Percentiles rank a stretch among this genome's conserved stretches.
Conservation (phyloP, 148 eudicot genomes). For the Polygonum aviculare region DNA sequence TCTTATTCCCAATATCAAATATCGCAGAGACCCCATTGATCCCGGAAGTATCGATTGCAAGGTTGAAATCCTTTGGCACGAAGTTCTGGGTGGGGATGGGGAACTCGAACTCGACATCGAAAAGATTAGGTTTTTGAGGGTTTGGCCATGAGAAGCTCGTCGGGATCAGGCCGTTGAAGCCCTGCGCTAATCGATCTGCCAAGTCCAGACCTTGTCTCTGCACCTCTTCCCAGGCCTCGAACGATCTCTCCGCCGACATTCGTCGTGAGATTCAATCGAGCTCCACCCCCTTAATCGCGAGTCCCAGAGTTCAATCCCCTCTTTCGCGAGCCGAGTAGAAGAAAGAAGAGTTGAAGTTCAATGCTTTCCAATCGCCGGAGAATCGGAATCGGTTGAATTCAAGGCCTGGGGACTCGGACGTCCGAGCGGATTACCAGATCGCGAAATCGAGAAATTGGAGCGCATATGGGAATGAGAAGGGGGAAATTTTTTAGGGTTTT, state of each 20-base stretch:
- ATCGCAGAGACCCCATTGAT: conserved; percentile 58
- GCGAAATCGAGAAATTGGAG: not conserved
- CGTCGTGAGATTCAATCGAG: conserved; percentile 12
- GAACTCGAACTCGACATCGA: conserved; percentile 76
- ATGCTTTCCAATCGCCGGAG: not conserved
- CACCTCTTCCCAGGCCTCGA: conserved; percentile 99
- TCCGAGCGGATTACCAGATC: not conserved
- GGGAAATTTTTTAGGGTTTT: not conserved
- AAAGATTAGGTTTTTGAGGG: conserved; percentile 41
- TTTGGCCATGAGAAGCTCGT: conserved; percentile 74
- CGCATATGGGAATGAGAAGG: not conserved
- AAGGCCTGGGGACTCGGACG: not conserved
- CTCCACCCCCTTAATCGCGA: not conserved
- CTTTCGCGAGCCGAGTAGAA: not conserved
- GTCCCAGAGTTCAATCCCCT: not conserved
- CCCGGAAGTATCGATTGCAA: conserved; percentile 32
- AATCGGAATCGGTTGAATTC: not conserved
- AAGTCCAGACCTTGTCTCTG: conserved; percentile 83
- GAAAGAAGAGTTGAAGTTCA: not conserved
- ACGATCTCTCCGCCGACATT: conserved; percentile 84
- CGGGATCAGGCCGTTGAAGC: conserved; percentile 73
- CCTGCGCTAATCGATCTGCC: conserved; percentile 78
- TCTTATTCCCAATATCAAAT: conserved; percentile 64
- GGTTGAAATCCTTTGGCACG: conserved; percentile 47
- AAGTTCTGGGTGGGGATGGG: conserved; percentile 47